phyloP scores from a whole-genome alignment of 176 grass and related monocot genomes.

The Ampelocalamus luodianensis region DNA sequence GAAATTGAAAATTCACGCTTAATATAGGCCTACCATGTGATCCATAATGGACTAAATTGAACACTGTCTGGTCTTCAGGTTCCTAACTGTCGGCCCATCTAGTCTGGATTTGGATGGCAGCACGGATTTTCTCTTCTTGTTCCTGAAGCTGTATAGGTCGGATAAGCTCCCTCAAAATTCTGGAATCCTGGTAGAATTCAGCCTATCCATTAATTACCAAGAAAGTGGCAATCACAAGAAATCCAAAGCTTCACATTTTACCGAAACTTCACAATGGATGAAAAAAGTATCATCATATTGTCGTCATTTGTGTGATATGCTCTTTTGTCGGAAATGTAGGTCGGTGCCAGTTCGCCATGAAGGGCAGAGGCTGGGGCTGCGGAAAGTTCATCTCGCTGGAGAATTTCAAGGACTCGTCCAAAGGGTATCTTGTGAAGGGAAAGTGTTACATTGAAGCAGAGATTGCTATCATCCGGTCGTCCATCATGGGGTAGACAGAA shows the following conservation, averaged over 20 bases:
- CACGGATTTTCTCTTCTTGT: not conserved
- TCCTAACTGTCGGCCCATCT: not conserved
- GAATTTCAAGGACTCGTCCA: not conserved
- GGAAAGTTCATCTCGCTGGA: conserved; percentile 12
- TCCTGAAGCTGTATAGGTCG: not conserved
- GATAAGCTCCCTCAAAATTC: not conserved
- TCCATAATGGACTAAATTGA: not conserved
- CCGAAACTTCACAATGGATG: not conserved
- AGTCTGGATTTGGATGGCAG: not conserved
- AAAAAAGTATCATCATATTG: not conserved
- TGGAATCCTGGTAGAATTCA: not conserved
- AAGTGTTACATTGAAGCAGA: not conserved
- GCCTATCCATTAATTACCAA: conserved; percentile 13
- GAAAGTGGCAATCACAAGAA: not conserved
- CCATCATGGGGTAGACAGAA: not conserved
- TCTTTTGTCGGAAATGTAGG: conserved; percentile 22
- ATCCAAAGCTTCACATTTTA: not conserved
- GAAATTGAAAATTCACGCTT: not conserved
- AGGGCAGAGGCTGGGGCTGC: not conserved
- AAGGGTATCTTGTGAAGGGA: not conserved
- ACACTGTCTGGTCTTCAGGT: not conserved
- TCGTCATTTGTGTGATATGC: too few species aligned
- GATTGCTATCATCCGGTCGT: not conserved
- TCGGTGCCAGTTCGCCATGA: not conserved
- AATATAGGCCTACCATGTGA: not conserved